Evolutionary conservation across 2,329 filamentous ascomycete genomes (phyloP).

Genomic region (Trichoderma aggressivum): DNA sequence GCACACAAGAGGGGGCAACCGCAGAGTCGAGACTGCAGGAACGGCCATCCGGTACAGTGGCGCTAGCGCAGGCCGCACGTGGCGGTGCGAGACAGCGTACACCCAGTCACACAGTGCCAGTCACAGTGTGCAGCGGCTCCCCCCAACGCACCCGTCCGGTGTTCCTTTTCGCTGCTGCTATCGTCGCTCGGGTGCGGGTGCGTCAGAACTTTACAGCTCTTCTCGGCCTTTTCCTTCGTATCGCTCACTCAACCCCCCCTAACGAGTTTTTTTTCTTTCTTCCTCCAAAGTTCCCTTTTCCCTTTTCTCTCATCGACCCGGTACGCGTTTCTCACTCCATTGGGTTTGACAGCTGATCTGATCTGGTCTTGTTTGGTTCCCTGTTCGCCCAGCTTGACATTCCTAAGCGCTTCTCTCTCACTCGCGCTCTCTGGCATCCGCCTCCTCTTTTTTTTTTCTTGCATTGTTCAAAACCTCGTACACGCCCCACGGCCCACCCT

Average conservation of each 20-base stretch:
- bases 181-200: background rate
- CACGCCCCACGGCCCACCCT: background rate
- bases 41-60: background rate
- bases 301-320: background rate
- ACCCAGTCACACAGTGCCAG: background rate
- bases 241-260: background rate
- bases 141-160: background rate
- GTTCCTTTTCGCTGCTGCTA: background rate
- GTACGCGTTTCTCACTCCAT: background rate
- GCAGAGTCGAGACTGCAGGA: background rate
- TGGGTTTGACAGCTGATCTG: background rate
- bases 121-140: background rate
- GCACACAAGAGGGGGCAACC: background rate
- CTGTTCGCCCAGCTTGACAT: background rate
- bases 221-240: conserved; percentile 10
- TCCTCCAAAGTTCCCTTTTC: background rate
- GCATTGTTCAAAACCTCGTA: background rate
- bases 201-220: conserved; percentile 13
- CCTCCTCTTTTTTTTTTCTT: background rate
- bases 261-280: background rate
- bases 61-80: background rate
- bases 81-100: background rate
- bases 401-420: background rate
- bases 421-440: background rate
- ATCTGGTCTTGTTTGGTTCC: background rate